These are phyloP conservation scores for Penicillium rolfsii DNA, from an alignment of 2,329 filamentous ascomycete genomes.

Conservation along the genomic window DNA sequence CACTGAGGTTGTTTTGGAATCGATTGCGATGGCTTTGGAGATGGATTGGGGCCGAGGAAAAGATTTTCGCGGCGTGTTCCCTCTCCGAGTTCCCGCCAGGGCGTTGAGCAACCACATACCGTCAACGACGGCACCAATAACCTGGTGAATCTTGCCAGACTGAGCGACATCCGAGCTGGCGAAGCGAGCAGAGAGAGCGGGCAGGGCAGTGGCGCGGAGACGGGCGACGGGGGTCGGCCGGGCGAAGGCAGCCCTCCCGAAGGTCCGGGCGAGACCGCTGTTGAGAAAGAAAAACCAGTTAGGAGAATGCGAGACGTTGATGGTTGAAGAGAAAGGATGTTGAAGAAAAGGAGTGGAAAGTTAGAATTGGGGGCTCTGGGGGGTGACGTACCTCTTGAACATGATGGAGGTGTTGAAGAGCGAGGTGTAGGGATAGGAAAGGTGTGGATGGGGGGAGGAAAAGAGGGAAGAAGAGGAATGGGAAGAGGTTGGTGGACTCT, in stretches of 20 bases:
- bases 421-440: constrained; percentile 34
- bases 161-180: constrained; percentile 61
- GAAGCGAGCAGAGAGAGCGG: constrained; percentile 63
- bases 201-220: constrained; percentile 60
- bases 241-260: constrained; percentile 63
- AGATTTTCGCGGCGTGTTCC: constrained; percentile 46
- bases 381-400: constrained; percentile 61
- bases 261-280: constrained; percentile 68
- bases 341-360: constrained; percentile 17
- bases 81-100: constrained; percentile 24
- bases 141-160: constrained; percentile 71
- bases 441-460: constrained; percentile 32
- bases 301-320: constrained; percentile 31
- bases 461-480: constrained; percentile 40
- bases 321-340: constrained; percentile 29
- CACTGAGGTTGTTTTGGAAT: constrained; percentile 30
- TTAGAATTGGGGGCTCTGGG: constrained; percentile 9
- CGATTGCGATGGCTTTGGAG: constrained; percentile 37
- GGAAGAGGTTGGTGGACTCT: constrained; percentile 38
- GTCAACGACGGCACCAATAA: constrained; percentile 99
- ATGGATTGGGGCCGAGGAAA: constrained; percentile 45
- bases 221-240: constrained; percentile 58
- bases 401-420: constrained; percentile 57
- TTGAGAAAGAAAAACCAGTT: constrained; percentile 19
- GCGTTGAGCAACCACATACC: constrained; percentile 62